A percentile compares a stretch with the other conserved stretches of the same genome.
Conservation (phyloP, 345 rosid species). For the Clausena lansium region DNA sequence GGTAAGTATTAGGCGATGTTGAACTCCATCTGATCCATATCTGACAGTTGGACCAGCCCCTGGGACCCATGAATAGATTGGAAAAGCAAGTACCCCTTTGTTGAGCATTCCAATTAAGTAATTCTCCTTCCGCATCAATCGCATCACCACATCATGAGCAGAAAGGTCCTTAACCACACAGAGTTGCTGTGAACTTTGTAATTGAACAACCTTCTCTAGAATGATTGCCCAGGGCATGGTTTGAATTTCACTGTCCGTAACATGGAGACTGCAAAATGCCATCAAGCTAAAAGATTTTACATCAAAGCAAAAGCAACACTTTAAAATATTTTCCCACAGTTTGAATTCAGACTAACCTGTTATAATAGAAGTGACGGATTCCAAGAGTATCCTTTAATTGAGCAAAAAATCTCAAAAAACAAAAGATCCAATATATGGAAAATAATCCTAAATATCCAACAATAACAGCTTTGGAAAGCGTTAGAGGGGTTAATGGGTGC, state of each 20-base stretch:
- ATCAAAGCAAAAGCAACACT: conserved; percentile 10
- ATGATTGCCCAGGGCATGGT: conserved; percentile 94
- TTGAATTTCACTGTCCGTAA: conserved; percentile 85
- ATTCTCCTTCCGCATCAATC: conserved; percentile 97
- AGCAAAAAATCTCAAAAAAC: conserved; percentile 87
- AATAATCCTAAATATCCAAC: conserved; percentile 87
- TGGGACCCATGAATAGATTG: conserved; percentile 80
- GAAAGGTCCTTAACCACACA: conserved; percentile 97
- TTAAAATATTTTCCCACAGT: conserved; percentile 1
- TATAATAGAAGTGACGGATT: conserved; percentile 75
- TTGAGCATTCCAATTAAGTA: conserved; percentile 98
- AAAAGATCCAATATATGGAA: conserved; percentile 83
- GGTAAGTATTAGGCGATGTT: conserved; percentile 62
- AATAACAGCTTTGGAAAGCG: conserved; percentile 73
- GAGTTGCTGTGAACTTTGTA: conserved; percentile 76
- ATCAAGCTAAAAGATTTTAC: background rate
- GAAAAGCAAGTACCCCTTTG: conserved; percentile 93
- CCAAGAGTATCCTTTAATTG: conserved; percentile 83
- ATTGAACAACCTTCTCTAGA: conserved; percentile 82
- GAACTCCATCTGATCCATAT: conserved; percentile 47
- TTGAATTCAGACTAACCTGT: conserved; percentile 49
- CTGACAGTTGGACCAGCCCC: conserved; percentile 88
- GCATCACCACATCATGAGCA: conserved; percentile 92
- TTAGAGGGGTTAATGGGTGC: conserved; percentile 89
- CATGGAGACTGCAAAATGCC: conserved; percentile 71